Evolutionary conservation across 495 filamentous ascomycete genomes (phyloP).

Genomic region (Trichocladium uniseriatum): DNA sequence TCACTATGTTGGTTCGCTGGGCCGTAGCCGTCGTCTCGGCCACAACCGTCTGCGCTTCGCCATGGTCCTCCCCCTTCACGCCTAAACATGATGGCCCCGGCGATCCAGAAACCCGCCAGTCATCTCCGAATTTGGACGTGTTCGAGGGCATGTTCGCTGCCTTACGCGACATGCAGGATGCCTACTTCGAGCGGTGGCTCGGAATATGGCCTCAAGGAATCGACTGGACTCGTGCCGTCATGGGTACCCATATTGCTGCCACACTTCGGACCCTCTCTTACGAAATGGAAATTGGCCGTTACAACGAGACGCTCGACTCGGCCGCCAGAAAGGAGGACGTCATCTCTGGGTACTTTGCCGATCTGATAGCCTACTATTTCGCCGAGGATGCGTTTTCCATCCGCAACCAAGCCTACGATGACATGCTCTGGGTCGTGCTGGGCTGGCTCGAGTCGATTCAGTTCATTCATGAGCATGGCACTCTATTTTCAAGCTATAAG

Average conservation of each 20-base stretch:
- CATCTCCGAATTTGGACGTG: conserved; percentile 14
- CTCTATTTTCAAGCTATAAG: background rate
- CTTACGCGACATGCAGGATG: conserved; percentile 63
- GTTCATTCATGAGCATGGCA: conserved; percentile 54
- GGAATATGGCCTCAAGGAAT: conserved; percentile 82
- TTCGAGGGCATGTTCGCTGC: conserved; percentile 46
- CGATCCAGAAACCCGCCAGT: background rate
- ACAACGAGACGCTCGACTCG: conserved; percentile 24
- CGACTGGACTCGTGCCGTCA: conserved; percentile 90
- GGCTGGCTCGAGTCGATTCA: conserved; percentile 81
- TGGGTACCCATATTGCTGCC: conserved; percentile 70
- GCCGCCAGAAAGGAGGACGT: conserved; percentile 51
- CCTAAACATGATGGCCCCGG: background rate
- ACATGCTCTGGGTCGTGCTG: conserved; percentile 95
- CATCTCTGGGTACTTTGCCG: conserved; percentile 73
- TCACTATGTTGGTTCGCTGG: conserved; percentile 8
- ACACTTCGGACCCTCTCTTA: conserved; percentile 54
- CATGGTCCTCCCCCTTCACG: background rate
- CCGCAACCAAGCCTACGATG: conserved; percentile 78
- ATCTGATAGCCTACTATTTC: conserved; percentile 70
- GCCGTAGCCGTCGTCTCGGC: conserved; percentile 5
- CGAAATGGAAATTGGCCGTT: conserved; percentile 19
- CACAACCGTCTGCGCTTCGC: conserved; percentile 6
- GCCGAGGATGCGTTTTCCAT: conserved; percentile 73
- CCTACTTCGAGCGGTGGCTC: conserved; percentile 66